Base-by-base conservation (phyloP, 495 filamentous ascomycete genomes). In the Trichoderma parareesei region DNA sequence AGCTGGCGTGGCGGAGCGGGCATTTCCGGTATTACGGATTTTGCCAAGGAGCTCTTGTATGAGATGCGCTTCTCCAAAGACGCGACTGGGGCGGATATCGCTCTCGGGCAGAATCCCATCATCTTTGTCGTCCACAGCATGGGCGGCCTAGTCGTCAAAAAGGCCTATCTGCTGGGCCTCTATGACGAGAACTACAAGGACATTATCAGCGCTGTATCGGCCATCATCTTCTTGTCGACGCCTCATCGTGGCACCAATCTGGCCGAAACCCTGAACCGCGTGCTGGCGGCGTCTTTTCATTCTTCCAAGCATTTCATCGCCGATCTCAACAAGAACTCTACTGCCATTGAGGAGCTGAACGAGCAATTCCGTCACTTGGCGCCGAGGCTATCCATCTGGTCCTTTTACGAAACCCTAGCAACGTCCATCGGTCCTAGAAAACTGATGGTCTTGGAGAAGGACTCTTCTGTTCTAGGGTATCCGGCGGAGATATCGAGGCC, bases 81-180 rank as follows among this genome's bases (percentile, higher is more conserved):
- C 65, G 70, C 67, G 7, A 70, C 71, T 38, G 68, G 74, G 9
- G 63, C 67, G 27, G 61, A 38, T 43, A 18, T 44, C 37, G 49
- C 16, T 3, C 14, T 16, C 46, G 37, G 46, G 20, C 60, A 75
- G 72, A 62, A 63, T 10, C 78, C 78, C 0, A 69, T 81, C 5
- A 71, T 81, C 1, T 79, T 81, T 61, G 68, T 80, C 20, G 73
- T 68, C 14, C 78, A 80, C 67, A 75, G 70, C 4, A 80, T 81
- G 79, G 79, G 79, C 3, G 79, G 79, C 0, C 67, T 84, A 1
- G 69, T 84, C 2, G 69, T 78, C 4, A 84, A 82, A 61, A 75
- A 80, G 74, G 79, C 68, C 35, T 78, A 76, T 65, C 64, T 82
- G 2, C 71, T 72, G 8, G 79, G 74, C 33, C 71, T 73, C 53